phyloP scores from a whole-genome alignment of 768 basidiomycete genomes.

The Lyophyllum decastes region DNA sequence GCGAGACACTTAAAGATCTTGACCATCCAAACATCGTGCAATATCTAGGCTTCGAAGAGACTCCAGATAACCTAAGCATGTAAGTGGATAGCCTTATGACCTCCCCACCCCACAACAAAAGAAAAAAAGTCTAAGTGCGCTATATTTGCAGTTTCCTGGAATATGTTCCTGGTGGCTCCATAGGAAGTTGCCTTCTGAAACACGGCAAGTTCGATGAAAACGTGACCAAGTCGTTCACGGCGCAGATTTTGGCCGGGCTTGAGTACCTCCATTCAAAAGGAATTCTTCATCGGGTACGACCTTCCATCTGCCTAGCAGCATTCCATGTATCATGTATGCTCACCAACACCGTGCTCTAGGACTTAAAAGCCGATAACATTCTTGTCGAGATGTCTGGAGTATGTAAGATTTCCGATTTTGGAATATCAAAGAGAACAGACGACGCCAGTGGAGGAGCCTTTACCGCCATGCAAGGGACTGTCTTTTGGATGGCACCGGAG shows the following conservation, averaged over 20 bases:
- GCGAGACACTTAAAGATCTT: constrained; percentile 93
- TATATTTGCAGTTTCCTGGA: constrained; percentile 79
- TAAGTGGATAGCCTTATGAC: constrained; percentile 40
- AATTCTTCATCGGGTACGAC: constrained; percentile 85
- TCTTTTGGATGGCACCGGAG: constrained; percentile 99
- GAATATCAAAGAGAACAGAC: constrained; percentile 95
- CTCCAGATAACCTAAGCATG: constrained; percentile 88
- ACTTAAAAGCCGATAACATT: constrained; percentile 98
- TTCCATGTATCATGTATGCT: constrained; percentile 5
- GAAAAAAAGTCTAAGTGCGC: too few relatives aligned
- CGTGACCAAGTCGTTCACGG: constrained; percentile 90
- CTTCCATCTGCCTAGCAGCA: background rate
- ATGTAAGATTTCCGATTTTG: constrained; percentile 98
- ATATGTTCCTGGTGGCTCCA: constrained; percentile 97
- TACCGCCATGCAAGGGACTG: constrained; percentile 96
- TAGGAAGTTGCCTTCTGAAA: constrained; percentile 86
- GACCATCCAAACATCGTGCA: constrained; percentile 98
- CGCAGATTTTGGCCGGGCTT: constrained; percentile 88
- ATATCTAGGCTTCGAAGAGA: constrained; percentile 94
- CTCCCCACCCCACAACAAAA: too few relatives aligned
- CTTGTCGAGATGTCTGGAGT: constrained; percentile 89
- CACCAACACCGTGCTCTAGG: constrained; percentile 43
- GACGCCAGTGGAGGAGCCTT: constrained; percentile 82
- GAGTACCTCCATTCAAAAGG: constrained; percentile 91
- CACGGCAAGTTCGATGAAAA: constrained; percentile 93